phyloP scores from a whole-genome alignment of 305 asterid species.

The Nicotiana rustica region DNA sequence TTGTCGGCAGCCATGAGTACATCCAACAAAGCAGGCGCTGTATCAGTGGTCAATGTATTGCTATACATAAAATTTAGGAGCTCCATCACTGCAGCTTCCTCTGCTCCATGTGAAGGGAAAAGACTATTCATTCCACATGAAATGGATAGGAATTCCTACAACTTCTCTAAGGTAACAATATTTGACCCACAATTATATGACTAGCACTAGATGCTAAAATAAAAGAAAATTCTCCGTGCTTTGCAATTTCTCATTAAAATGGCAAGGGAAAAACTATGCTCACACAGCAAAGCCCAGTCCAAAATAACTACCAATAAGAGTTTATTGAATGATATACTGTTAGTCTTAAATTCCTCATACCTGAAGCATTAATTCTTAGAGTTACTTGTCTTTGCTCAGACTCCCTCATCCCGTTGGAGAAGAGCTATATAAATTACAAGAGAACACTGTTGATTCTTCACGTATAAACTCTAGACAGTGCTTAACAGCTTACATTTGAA shows the following conservation, averaged over 20 bases:
- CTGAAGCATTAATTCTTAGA: conserved; percentile 84
- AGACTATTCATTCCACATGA: conserved; percentile 30
- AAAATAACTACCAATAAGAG: conserved; percentile 1
- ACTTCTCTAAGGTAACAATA: conserved; percentile 13
- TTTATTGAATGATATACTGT: background rate
- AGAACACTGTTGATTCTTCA: conserved; percentile 36
- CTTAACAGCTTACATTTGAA: conserved; percentile 26
- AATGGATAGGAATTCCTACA: conserved; percentile 14
- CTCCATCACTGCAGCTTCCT: conserved; percentile 95
- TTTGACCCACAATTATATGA: conserved; percentile 24
- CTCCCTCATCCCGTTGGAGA: conserved; percentile 99
- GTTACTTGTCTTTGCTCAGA: conserved; percentile 96
- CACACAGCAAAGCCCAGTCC: background rate
- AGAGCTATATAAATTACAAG: conserved; percentile 58
- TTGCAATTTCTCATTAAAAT: conserved; percentile 13
- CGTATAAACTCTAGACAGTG: conserved; percentile 21
- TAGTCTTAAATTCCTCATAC: conserved; percentile 44
- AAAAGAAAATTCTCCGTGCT: background rate
- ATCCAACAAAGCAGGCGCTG: conserved; percentile 81
- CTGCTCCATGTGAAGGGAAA: conserved; percentile 58
- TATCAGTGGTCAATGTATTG: conserved; percentile 62
- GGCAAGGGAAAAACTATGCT: background rate
- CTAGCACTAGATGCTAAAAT: background rate
- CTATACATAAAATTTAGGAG: conserved; percentile 94
- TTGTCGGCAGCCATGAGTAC: conserved; percentile 95